Evolutionary conservation across 2,329 filamentous ascomycete genomes (phyloP), one percentile per base, ranked within the genome.

Genomic region (Chaetomiaceae sp.): DNA sequence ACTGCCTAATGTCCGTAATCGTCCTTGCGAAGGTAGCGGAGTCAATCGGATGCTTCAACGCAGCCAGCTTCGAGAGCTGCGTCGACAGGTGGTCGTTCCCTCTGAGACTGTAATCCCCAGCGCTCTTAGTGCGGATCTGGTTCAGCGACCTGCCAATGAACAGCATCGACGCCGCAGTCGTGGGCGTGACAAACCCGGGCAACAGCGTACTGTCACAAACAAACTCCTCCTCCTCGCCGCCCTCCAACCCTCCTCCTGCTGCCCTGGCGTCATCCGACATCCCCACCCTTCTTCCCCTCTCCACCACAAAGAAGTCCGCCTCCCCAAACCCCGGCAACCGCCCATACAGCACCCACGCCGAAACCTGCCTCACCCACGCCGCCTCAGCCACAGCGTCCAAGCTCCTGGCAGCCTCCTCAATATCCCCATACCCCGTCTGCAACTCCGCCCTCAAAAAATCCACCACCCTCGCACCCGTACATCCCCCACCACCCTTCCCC

Each of bases 81-180:
- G 77, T 74, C 1, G 84, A 78, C 1, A 87, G 68, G 39, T 87
- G 74, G 17, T 78, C 72, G 4, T 81, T 67, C 24, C 80, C 78
- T 27, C 68, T 66, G 17, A 71, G 54, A 42, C 68, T 62, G 12
- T 68, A 65, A 49, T 72, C 68, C 9, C 68, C 61, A 38, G 65
- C 70, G 46, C 70, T 71, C 55, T 71, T 74, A 14, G 77, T 74
- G 40, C 85, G 77, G 45, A 95, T 84, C 55, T 95, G 87, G 56
- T 94, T 88, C 38, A 97, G 71, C 0, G 89, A 94, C 54, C 86
- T 86, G 10, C 93, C 93, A 51, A 96, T 84, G 60, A 96, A 96
- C 5, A 96, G 70, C 63, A 97, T 88, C 0, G 90, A 95, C 3
- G 79, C 75, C 7, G 88, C 88, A 1, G 88, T 86, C 4, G 82